Conservation (phyloP, 345 rosid species). For the Euphorbia peplus region DNA sequence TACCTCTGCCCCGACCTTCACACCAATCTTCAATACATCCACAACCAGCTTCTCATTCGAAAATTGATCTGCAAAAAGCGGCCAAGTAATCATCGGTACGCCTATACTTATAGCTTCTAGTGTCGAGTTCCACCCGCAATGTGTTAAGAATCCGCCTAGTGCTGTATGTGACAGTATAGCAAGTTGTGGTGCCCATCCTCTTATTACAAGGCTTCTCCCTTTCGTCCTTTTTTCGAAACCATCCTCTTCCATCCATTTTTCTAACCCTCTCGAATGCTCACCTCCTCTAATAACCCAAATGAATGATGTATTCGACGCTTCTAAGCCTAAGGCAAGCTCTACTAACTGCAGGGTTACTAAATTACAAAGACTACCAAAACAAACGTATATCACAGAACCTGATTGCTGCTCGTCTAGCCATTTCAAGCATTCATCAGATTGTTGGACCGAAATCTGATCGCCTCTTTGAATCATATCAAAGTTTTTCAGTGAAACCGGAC, state of each 20-base stretch:
- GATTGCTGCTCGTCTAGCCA: conserved; percentile 10
- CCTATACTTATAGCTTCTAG: conserved; percentile 4
- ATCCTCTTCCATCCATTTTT: not conserved
- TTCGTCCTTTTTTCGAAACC: conserved; percentile 12
- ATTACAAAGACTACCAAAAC: conserved; percentile 17
- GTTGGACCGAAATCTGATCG: not conserved
- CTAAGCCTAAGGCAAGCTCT: conserved; percentile 15
- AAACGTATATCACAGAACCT: conserved; percentile 16
- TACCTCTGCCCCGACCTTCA: conserved; percentile 7
- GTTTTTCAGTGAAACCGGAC: conserved; percentile 16
- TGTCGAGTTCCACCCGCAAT: conserved; percentile 7
- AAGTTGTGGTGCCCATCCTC: conserved; percentile 22
- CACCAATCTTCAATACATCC: conserved; percentile 14
- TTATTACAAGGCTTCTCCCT: conserved; percentile 14
- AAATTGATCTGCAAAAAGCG: conserved; percentile 17
- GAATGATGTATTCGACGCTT: conserved; percentile 18
- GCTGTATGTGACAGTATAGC: conserved; percentile 11
- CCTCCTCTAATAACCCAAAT: conserved; percentile 14
- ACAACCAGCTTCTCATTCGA: conserved; percentile 16
- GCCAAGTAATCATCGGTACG: conserved; percentile 19
- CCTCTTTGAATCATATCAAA: conserved; percentile 16
- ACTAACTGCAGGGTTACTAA: conserved; percentile 7
- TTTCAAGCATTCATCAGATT: not conserved
- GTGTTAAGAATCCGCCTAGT: conserved; percentile 18
- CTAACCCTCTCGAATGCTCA: not conserved